Evolutionary conservation across 495 filamentous ascomycete genomes (phyloP), one percentile per base, ranked within the genome.

Genomic region (Platismatia glauca): DNA sequence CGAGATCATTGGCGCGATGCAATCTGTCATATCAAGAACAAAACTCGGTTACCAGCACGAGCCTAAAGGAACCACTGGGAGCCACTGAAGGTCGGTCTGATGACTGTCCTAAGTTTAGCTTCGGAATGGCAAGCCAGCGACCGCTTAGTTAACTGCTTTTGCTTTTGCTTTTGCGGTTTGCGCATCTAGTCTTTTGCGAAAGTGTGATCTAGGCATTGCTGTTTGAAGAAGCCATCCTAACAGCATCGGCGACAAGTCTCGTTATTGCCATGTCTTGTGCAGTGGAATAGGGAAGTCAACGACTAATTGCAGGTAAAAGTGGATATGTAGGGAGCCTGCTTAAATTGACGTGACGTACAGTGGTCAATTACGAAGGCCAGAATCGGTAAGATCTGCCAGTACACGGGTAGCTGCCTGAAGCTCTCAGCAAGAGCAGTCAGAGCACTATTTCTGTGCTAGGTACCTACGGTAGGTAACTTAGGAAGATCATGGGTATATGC

Each of bases 101-200:
- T 43, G 18, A 20, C 8, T 16, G 20, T 22, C 39, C 12, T 61
- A n/a, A n/a, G n/a, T 11, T 61, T 18, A 39, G 31, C 24, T 52
- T 39, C 24, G 2, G 11, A 20, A 9, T 20, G 46, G 13, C 18
- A n/a, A 27, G 22, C 9, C n/a, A 13, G 33, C 43, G 50, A 12
- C 58, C 58, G 39, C 18, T 18, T 59, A 48, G 11, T 18, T 59
- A 48, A 16, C 1, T 59, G 18, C 27, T 31, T 22, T 12, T 6
- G 24, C 24, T 37, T 24, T 15, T 55, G 29, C 46, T 55, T 61
- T 55, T n/a, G 59, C 59, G 59, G 34, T 55, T 18, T 29, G 50
- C 59, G 27, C 38, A 41, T 24, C 0, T 59, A 46, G 29, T 9
- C 41, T 35, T 34, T 24, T 59, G 34, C 27, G 39, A 59, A 48